These are phyloP conservation scores for Phytophthora constricta DNA, from an alignment of 352 stramenopile genomes.

Conservation along the genomic window DNA sequence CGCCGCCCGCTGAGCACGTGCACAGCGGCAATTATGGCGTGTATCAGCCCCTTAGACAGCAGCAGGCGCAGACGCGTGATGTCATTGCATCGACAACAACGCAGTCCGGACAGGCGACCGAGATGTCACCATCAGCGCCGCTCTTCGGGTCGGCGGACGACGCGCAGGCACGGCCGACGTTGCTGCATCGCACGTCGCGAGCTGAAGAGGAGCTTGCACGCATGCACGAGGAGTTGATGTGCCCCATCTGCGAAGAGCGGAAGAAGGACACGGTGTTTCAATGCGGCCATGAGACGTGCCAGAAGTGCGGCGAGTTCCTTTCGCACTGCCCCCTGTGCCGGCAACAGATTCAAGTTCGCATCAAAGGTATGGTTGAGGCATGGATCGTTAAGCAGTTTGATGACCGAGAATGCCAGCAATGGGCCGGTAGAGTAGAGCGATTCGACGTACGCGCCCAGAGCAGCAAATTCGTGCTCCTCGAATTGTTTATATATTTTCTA, in stretches of 20 bases:
- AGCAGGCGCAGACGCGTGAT: too few relatives aligned
- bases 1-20: constrained; percentile 35
- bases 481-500: constrained; percentile 40
- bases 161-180: constrained; percentile 20
- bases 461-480: constrained; percentile 28
- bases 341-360: constrained; percentile 75
- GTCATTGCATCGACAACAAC: constrained; percentile 24
- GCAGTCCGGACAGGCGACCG: constrained; percentile 26
- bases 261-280: constrained; percentile 86
- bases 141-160: constrained; percentile 28
- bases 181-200: constrained; percentile 48
- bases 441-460: constrained; percentile 18
- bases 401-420: not conserved
- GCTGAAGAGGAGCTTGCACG: constrained; percentile 65
- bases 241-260: constrained; percentile 77
- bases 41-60: constrained; percentile 33
- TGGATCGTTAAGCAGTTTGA: not conserved
- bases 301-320: constrained; percentile 55
- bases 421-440: constrained; percentile 5
- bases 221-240: constrained; percentile 73
- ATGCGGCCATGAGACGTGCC: constrained; percentile 85
- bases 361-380: constrained; percentile 64
- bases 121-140: constrained; percentile 30
- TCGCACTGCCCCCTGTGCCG: constrained; percentile 77
- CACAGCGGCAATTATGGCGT: constrained; percentile 38